phyloP scores from a whole-genome alignment of 73 alveolate genomes.

The Paramecium sexaurelia region DNA sequence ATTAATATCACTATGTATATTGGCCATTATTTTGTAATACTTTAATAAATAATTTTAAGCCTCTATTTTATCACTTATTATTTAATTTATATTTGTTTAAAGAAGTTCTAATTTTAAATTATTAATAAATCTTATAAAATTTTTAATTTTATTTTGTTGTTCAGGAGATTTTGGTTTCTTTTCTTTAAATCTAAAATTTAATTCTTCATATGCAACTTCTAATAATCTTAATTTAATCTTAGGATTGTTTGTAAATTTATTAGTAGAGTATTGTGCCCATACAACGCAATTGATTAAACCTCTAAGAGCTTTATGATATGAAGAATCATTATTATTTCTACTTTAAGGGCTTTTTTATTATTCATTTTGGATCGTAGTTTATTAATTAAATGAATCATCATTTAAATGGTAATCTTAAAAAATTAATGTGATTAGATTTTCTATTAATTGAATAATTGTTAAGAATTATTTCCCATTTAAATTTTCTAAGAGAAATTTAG shows the following conservation, averaged over 20 bases:
- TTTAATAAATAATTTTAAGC: background rate
- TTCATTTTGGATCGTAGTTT: background rate
- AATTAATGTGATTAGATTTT: background rate
- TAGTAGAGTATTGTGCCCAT: background rate
- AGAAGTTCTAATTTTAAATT: background rate
- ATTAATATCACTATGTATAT: conserved; percentile 40
- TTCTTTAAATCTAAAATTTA: background rate
- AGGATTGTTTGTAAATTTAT: background rate
- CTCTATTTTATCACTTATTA: background rate
- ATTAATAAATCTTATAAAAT: background rate
- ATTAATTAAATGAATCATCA: background rate
- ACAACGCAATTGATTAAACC: conserved; percentile 19
- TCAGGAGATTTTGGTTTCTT: conserved; percentile 29
- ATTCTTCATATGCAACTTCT: background rate
- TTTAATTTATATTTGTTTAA: background rate
- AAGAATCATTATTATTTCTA: background rate
- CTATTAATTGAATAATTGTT: background rate
- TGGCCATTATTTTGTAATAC: background rate
- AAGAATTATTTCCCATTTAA: background rate
- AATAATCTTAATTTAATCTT: conserved; percentile 9
- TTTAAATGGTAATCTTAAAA: background rate
- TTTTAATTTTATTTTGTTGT: background rate
- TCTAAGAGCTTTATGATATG: background rate
- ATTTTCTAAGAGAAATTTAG: background rate
- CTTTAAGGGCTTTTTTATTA: background rate